Percentiles rank a stretch among this genome's conserved stretches.
Conservation (phyloP, 805 yeast species). For the Candida gorgasii region DNA sequence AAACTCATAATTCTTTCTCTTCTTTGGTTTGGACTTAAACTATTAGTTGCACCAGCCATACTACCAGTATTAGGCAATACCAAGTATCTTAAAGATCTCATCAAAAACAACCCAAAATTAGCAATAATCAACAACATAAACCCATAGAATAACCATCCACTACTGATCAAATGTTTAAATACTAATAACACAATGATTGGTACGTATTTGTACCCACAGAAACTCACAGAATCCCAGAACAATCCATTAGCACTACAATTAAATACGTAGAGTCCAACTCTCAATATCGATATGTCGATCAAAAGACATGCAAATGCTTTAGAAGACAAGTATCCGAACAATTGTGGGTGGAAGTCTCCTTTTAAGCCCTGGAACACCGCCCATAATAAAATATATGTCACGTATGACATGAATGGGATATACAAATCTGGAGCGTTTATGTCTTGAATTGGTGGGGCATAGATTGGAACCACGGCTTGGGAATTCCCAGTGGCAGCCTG, state of each 20-base stretch:
- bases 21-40: constrained; percentile 65
- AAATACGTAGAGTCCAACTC: constrained; percentile 79
- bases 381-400: constrained; percentile 82
- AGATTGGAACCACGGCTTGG: constrained; percentile 24
- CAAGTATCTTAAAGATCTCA: constrained; percentile 69
- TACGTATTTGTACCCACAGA: constrained; percentile 92
- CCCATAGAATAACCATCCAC: constrained; percentile 38
- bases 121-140: constrained; percentile 28
- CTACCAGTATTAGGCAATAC: constrained; percentile 57
- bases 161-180: constrained; percentile 46
- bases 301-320: constrained; percentile 81
- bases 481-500: constrained; percentile 21
- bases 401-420: constrained; percentile 90
- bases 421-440: constrained; percentile 95
- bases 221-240: constrained; percentile 81
- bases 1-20: constrained; percentile 84
- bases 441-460: constrained; percentile 80
- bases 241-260: constrained; percentile 60
- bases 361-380: constrained; percentile 82
- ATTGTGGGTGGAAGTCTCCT: constrained; percentile 90
- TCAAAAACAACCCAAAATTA: constrained; percentile 56
- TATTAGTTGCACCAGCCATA: constrained; percentile 36
- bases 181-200: constrained; percentile 64
- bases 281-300: constrained; percentile 72
- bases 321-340: constrained; percentile 83